Percentiles rank a stretch among this genome's conserved stretches.
Evolutionary conservation across 192 early-diverging fungal species (phyloP).

Genomic region (Podila minutissima): DNA sequence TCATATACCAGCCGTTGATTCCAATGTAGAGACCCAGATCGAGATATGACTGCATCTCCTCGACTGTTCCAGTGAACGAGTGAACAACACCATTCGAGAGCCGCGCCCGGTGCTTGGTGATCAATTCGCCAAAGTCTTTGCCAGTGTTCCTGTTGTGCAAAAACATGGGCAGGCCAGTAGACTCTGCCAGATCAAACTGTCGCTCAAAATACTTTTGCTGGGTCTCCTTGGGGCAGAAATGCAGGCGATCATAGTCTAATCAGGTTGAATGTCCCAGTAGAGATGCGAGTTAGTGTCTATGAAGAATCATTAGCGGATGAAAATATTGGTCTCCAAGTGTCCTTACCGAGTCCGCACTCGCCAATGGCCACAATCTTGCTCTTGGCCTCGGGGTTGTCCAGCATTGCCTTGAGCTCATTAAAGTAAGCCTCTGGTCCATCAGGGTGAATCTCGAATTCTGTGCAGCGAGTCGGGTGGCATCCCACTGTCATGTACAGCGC

Average conservation of each 20-base stretch:
- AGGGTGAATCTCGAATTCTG: slow-evolving; percentile 69
- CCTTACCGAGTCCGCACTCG: slow-evolving; percentile 85
- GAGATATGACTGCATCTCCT: slow-evolving; percentile 69
- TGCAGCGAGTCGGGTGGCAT: slow-evolving; percentile 85
- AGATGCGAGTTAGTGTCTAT: neutral
- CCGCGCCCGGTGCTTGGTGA: slow-evolving; percentile 66
- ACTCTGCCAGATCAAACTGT: slow-evolving; percentile 83
- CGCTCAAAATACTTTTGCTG: slow-evolving; percentile 82
- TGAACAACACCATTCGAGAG: slow-evolving; percentile 87
- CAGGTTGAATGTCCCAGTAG: neutral
- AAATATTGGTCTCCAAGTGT: neutral
- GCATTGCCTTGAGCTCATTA: slow-evolving; percentile 56
- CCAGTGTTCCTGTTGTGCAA: slow-evolving; percentile 90
- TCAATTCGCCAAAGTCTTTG: slow-evolving; percentile 74
- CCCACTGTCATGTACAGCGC: slow-evolving; percentile 80
- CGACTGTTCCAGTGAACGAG: slow-evolving; percentile 83
- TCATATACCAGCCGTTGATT: slow-evolving; percentile 88
- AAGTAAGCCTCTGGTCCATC: slow-evolving; percentile 75
- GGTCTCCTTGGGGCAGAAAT: slow-evolving; percentile 81
- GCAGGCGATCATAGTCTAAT: slow-evolving; percentile 90
- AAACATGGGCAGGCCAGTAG: slow-evolving; percentile 88
- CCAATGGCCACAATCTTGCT: slow-evolving; percentile 89
- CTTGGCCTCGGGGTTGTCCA: slow-evolving; percentile 43
- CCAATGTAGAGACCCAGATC: slow-evolving; percentile 87
- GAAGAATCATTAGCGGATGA: neutral